Evolutionary conservation across 208 protist genomes (phyloP).

Genomic region (Crithidia fasciculata): DNA sequence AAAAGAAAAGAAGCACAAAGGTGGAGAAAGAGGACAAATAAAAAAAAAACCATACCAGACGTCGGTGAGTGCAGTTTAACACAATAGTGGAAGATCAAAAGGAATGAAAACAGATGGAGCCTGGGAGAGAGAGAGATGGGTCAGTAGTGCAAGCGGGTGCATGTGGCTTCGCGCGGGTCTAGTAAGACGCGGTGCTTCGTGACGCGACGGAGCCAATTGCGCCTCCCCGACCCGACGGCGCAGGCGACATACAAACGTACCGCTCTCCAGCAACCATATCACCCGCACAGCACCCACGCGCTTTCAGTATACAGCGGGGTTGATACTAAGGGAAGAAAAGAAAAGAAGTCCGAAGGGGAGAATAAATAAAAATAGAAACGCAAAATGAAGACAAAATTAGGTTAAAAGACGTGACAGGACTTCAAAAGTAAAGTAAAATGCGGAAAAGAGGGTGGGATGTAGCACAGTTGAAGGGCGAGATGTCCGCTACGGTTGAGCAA

Average conservation of each 20-base stretch:
- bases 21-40: neutral
- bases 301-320: neutral
- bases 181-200: too few species aligned
- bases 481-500: too few species aligned
- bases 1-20: neutral
- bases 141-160: too few species aligned
- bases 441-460: too few species aligned
- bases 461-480: too few species aligned
- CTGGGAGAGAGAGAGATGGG: too few species aligned
- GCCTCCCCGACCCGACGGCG: too few species aligned
- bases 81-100: neutral
- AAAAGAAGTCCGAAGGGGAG: slow-evolving; percentile 2
- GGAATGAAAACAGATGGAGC: too few species aligned
- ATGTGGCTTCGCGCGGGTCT: too few species aligned
- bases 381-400: neutral
- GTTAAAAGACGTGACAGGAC: neutral
- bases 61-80: neutral
- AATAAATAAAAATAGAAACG: slow-evolving; percentile 4
- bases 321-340: neutral
- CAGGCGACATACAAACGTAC: neutral
- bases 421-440: neutral
- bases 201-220: too few species aligned
- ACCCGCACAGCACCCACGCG: neutral
- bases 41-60: too few species aligned
- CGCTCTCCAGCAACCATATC: neutral